Base-by-base conservation (phyloP, 352 stramenopile genomes). In the Saprolegnia diclina region DNA sequence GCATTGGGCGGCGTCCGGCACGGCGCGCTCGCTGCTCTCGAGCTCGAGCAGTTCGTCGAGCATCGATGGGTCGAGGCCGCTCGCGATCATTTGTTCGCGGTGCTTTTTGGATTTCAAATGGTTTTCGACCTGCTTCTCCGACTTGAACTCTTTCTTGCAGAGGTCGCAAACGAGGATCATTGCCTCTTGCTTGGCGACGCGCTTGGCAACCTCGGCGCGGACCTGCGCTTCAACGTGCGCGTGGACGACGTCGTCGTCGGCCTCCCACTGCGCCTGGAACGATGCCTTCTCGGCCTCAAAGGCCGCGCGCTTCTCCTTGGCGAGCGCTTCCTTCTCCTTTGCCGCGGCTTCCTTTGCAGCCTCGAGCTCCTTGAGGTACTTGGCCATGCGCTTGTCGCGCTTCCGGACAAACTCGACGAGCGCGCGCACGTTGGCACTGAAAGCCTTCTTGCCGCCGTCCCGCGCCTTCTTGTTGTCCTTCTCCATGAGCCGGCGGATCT, bases 381-480 rank as follows among this genome's bases (percentile, higher is more conserved):
- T 75, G 16, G 79, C 70, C 67, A 95, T 84, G 35, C 87, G 87
- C 62, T 76, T 81, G 40, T 95, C 87, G 10, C 87, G 83, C 26
- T 88, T 86, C 59, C 73, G 76, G n/a, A 93, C 80, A 73, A 91
- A 95, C 54, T 95, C 85, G 46, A 91, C 85, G 2, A 95, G 79
- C 56, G 91, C 81, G 6, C 87, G 82, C 32, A 95, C 87, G 64
- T 93, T 80, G 26, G 74, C 78, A 14, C 76, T 91, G 71, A 91
- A 95, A 19, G 78, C 80, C 56, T 91, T 91, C 59, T 85, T 88
- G 14, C 80, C 87, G 21, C 75, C 73, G 56, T 95, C 85, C 10
- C 87, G 83, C n/a, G 90, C 72, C 74, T 93, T 92, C 57, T 90
- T 90, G 73, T 95, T 95, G 65, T 93, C 87, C 71, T 95, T 95